These are phyloP conservation scores for Claviceps cyperi DNA, from an alignment of 2,329 filamentous ascomycete species.

Conservation along the genomic window DNA sequence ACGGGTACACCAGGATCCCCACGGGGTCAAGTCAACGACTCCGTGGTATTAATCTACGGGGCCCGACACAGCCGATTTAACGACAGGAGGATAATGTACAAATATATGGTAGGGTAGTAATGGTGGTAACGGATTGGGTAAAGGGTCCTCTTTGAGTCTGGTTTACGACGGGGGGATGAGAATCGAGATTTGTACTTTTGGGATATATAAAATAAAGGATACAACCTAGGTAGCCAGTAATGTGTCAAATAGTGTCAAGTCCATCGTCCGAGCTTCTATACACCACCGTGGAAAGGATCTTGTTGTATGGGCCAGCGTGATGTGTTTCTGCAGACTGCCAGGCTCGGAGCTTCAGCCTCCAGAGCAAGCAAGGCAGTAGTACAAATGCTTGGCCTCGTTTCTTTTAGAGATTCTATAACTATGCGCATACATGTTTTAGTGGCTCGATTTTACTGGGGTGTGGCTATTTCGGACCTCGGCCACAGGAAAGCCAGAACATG, in stretches of 20 bases:
- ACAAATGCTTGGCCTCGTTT: too few relatives aligned
- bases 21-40: too few relatives aligned
- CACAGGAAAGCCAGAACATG: too few relatives aligned
- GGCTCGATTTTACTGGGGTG: too few relatives aligned
- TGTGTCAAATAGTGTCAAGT: constrained; percentile 11
- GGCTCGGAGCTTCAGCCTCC: neutral
- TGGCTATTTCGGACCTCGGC: too few relatives aligned
- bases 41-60: too few relatives aligned
- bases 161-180: neutral
- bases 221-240: constrained; percentile 6
- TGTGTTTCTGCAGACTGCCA: neutral
- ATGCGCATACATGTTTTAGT: too few relatives aligned
- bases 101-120: neutral
- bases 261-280: neutral
- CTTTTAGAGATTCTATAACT: too few relatives aligned
- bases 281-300: neutral
- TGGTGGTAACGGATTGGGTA: constrained; percentile 4
- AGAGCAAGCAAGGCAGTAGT: too few relatives aligned
- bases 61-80: too few relatives aligned
- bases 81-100: neutral
- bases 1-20: too few relatives aligned
- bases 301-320: neutral
- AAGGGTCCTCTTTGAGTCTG: neutral
- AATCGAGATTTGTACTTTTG: constrained; percentile 8
- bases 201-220: constrained; percentile 2